Evolutionary conservation across 108 stramenopile genomes (phyloP).

Genomic region (Hondaea fermentalgiana): DNA sequence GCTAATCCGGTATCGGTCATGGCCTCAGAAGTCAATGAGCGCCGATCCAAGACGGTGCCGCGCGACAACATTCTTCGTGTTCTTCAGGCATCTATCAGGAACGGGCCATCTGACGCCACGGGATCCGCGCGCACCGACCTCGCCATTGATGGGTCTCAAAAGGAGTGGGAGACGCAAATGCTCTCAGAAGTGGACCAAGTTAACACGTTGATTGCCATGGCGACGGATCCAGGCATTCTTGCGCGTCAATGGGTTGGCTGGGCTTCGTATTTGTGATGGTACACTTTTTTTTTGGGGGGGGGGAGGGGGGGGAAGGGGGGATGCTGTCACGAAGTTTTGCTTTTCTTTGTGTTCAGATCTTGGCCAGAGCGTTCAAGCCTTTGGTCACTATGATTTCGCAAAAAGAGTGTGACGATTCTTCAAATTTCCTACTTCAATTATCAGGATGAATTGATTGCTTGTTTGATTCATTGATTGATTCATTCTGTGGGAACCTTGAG

Average conservation of each 20-base stretch:
- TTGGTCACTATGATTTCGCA: too few species aligned
- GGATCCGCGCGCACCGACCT: not conserved
- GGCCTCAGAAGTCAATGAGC: slow-evolving; percentile 21
- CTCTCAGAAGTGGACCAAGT: slow-evolving; percentile 39
- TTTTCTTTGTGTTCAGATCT: too few species aligned
- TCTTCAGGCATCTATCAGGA: not conserved
- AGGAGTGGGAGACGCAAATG: not conserved
- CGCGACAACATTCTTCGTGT: not conserved
- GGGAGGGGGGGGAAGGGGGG: too few species aligned
- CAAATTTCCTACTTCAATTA: too few species aligned
- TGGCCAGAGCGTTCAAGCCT: too few species aligned
- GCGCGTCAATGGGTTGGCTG: slow-evolving; percentile 41
- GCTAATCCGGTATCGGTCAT: slow-evolving; percentile 29
- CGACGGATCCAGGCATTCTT: slow-evolving; percentile 44
- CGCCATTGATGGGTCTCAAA: not conserved
- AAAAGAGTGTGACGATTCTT: too few species aligned
- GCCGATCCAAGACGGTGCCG: not conserved
- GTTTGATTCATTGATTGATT: too few species aligned
- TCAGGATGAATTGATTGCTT: too few species aligned
- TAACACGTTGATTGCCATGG: slow-evolving; percentile 36
- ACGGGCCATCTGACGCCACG: not conserved
- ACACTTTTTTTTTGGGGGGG: too few species aligned
- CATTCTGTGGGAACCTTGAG: not conserved
- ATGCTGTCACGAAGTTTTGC: too few species aligned
- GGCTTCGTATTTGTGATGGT: slow-evolving; percentile 26